Conservation (phyloP, 2,329 filamentous ascomycete species). For the Fusarium camptoceras region DNA sequence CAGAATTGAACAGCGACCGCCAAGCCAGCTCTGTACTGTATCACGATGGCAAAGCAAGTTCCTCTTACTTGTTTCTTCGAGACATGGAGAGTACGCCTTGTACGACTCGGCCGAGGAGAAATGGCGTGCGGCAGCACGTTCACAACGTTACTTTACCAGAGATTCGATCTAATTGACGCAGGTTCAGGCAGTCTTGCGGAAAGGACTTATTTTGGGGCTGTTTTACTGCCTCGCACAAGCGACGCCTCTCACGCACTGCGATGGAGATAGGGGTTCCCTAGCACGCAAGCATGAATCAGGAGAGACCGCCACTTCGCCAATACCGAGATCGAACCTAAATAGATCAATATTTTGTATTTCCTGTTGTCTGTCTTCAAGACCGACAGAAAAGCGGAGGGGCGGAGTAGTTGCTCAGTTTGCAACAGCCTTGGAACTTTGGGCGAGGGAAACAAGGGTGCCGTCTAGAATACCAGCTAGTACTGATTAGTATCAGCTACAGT, state of each 20-base stretch:
- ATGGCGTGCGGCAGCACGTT: conserved; percentile 5
- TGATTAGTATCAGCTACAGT: conserved; percentile 1
- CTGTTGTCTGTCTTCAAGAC: background rate
- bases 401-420: background rate
- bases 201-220: conserved; percentile 4
- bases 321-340: conserved; percentile 14
- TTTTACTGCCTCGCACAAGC: conserved; percentile 23
- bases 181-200: background rate
- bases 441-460: conserved; percentile 8
- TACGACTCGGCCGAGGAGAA: conserved; percentile 20
- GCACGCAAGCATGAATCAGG: conserved; percentile 16
- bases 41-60: background rate
- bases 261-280: conserved; percentile 6
- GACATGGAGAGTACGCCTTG: background rate
- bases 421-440: conserved; percentile 25
- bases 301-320: background rate
- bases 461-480: conserved; percentile 22
- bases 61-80: background rate
- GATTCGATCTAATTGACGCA: conserved; percentile 9
- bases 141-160: background rate
- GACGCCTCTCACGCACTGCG: conserved; percentile 9
- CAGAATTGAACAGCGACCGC: background rate
- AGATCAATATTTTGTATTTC: background rate
- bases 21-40: background rate
- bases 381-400: conserved; percentile 19